Conservation (phyloP, 2,329 filamentous ascomycete species). For the Xylariales sp. region DNA sequence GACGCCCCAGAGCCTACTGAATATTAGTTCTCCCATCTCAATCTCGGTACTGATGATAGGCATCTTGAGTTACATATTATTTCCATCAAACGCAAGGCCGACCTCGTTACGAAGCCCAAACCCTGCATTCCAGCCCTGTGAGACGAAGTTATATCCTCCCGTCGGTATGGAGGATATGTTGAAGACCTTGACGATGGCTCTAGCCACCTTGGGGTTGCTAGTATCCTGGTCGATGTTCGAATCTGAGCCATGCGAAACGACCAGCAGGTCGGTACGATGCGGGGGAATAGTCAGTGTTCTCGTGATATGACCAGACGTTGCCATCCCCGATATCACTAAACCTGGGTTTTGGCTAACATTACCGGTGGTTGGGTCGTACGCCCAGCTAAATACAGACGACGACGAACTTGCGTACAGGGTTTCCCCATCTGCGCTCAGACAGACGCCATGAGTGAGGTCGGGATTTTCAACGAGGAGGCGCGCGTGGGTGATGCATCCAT, state of each 20-base stretch:
- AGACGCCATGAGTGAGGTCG: constrained; percentile 57
- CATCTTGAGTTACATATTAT: constrained; percentile 60
- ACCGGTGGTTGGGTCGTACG: constrained; percentile 61
- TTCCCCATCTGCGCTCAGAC: constrained; percentile 51
- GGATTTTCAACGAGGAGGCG: constrained; percentile 38
- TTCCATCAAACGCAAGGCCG: constrained; percentile 55
- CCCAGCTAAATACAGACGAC: constrained; percentile 64
- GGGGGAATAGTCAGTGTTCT: constrained; percentile 66
- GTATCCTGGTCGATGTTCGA: constrained; percentile 65
- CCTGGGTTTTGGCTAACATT: constrained; percentile 52
- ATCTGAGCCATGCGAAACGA: constrained; percentile 67
- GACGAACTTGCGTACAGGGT: constrained; percentile 59
- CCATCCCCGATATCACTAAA: constrained; percentile 66
- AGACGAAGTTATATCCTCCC: constrained; percentile 54
- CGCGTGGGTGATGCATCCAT: constrained; percentile 45
- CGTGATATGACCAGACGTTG: constrained; percentile 62
- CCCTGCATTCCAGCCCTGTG: constrained; percentile 53
- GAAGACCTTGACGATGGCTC: constrained; percentile 67
- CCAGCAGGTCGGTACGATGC: constrained; percentile 60
- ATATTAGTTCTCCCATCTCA: constrained; percentile 13
- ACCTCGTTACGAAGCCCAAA: constrained; percentile 75
- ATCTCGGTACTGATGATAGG: background rate
- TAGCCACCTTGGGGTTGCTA: constrained; percentile 58
- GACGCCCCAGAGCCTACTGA: constrained; percentile 58
- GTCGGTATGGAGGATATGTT: constrained; percentile 41